A percentile compares a stretch with the other conserved stretches of the same genome.
phyloP scores from a whole-genome alignment of 2,329 filamentous ascomycete genomes.

The Pestalotiopsis sp. region DNA sequence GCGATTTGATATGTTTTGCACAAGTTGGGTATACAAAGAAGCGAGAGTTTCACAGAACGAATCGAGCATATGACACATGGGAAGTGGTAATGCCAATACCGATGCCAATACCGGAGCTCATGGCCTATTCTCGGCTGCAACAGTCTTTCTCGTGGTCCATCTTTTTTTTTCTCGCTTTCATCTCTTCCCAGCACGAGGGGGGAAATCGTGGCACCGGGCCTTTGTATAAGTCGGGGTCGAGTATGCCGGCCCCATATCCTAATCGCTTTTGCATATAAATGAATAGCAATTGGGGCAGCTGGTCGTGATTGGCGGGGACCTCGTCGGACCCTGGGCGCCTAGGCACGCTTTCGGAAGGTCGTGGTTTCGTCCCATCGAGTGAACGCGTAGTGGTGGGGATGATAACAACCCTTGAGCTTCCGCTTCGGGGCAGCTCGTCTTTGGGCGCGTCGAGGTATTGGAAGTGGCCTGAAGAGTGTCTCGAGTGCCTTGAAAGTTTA shows the following conservation, averaged over 20 bases:
- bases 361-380: not conserved
- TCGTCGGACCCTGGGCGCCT: not conserved
- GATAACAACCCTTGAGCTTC: constrained; percentile 8
- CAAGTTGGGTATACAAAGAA: not conserved
- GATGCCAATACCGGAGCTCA: not conserved
- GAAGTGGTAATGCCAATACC: constrained; percentile 1
- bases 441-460: not conserved
- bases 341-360: constrained; percentile 6
- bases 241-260: not conserved
- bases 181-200: not conserved
- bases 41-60: constrained; percentile 6
- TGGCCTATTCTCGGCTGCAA: constrained; percentile 5
- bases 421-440: not conserved
- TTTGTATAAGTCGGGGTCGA: constrained; percentile 6
- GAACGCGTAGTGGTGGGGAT: constrained; percentile 5
- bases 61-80: constrained; percentile 4
- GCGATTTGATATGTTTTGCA: not conserved
- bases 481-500: not conserved
- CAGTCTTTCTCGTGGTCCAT: not conserved
- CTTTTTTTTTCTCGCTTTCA: not conserved
- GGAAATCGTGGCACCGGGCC: not conserved
- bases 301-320: not conserved
- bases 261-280: constrained; percentile 6
- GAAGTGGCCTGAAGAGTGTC: not conserved
- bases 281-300: not conserved